Base-by-base conservation (phyloP, 78 protist genomes). In the slime mould (Dictyostelium discoideum) region DNA sequence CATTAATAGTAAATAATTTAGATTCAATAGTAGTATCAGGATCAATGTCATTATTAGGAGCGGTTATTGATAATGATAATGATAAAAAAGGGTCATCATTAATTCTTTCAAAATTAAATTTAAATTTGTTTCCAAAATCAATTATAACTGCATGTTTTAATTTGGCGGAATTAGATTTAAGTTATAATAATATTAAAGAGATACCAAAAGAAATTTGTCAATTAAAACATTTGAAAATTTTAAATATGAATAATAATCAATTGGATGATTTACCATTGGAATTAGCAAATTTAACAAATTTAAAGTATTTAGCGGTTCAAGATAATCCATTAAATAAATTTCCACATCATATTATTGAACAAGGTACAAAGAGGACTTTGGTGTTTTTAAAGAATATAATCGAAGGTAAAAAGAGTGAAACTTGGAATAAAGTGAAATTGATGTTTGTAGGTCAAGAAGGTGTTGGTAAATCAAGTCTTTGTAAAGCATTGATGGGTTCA, bases 391-490 rank as follows among this genome's bases (percentile, higher is more conserved):
- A 39, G 57, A 90, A 82, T 72, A 90, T 90, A 46, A 42, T 90
- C 50, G 95, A 90, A 0, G 37, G 84, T 11, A 76, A 82, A 46
- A 80, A 83, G 16, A 13, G 39, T 18, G 95, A 90, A 46, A 90
- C 88, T 63, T 90, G 95, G 95, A 90, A 90, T 8, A 92, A 85
- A 54, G 96, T 92, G 60, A 85, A 85, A 37, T 24, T 92, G 24
- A 92, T 92, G 96, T 85, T 92, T 85, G 96, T 92, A n/a, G 96
- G 96, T 39, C 93, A 85, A 48, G 92, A 92, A 44, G 96, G 96
- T 85, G 96, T 92, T 57, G 96, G 96, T 29, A 92, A 92, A 83
- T 85, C 96, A 22, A 65, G 81, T 44, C 37, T 92, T 8, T 40
- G 86, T 5, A 85, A 80, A 22, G 92, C 93, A n/a, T 39, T 92